These are phyloP conservation scores for Pisolithus albus DNA, from an alignment of 768 basidiomycete genomes.

Conservation along the genomic window DNA sequence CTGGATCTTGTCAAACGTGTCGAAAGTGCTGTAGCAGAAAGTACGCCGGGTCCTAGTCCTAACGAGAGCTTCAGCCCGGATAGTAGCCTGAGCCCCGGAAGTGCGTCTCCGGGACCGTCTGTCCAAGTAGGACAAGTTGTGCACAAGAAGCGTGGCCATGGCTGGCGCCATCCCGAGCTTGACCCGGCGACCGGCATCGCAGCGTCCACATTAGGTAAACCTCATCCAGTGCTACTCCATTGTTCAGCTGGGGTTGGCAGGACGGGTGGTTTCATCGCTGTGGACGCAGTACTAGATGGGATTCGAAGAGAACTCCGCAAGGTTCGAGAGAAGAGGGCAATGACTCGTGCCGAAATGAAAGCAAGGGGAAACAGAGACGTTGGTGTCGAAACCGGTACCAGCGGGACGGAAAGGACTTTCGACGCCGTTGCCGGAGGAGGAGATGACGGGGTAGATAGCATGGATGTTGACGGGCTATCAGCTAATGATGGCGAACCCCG, in stretches of 20 bases:
- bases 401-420: conserved; percentile 1
- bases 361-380: not conserved
- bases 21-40: conserved; percentile 28
- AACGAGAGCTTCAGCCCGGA: conserved; percentile 11
- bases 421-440: conserved; percentile 3
- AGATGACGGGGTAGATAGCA: conserved; percentile 6
- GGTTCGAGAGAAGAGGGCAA: conserved; percentile 18
- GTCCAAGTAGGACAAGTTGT: conserved; percentile 13
- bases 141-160: conserved; percentile 10
- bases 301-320: conserved; percentile 52
- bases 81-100: conserved; percentile 13
- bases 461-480: conserved; percentile 23
- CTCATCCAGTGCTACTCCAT: conserved; percentile 67
- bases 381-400: conserved; percentile 6
- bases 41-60: conserved; percentile 25
- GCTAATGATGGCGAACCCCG: not conserved
- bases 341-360: conserved; percentile 1
- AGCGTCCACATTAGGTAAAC: conserved; percentile 39
- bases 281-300: conserved; percentile 80
- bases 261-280: conserved; percentile 88
- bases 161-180: conserved; percentile 34
- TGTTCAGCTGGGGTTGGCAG: conserved; percentile 95
- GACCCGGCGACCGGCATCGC: conserved; percentile 53
- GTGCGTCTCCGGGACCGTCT: conserved; percentile 10
- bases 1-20: conserved; percentile 69